Evolutionary conservation across 2,329 filamentous ascomycete species (phyloP).

Genomic region (Tolypocladium inflatum): DNA sequence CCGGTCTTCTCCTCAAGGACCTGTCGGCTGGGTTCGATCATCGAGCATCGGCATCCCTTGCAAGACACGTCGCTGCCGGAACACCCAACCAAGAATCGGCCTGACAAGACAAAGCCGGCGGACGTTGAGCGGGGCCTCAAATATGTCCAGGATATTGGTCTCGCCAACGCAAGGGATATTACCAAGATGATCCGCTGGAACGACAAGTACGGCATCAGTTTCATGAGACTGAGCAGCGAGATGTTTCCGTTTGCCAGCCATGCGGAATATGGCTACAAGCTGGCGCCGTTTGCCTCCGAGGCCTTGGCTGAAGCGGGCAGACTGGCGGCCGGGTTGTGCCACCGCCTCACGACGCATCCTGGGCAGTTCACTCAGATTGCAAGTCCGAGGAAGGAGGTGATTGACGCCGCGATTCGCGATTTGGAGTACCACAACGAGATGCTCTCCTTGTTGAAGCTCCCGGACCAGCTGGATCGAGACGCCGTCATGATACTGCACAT

Average conservation of each 20-base stretch:
- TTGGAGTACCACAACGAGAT: slow-evolving; percentile 83
- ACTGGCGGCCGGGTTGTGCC: slow-evolving; percentile 68
- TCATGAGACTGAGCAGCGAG: slow-evolving; percentile 85
- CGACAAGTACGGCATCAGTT: slow-evolving; percentile 81
- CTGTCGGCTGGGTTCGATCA: slow-evolving; percentile 80
- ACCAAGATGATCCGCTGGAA: slow-evolving; percentile 87
- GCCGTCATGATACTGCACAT: slow-evolving; percentile 94
- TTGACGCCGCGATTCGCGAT: slow-evolving; percentile 68
- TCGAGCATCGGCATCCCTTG: slow-evolving; percentile 80
- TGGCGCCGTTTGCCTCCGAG: slow-evolving; percentile 74
- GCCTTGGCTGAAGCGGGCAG: slow-evolving; percentile 66
- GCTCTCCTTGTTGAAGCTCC: slow-evolving; percentile 66
- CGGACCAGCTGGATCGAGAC: slow-evolving; percentile 69
- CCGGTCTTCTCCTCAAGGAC: slow-evolving; percentile 87
- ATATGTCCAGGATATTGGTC: slow-evolving; percentile 67
- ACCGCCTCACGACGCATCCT: slow-evolving; percentile 82
- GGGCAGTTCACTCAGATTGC: slow-evolving; percentile 90
- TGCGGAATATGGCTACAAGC: slow-evolving; percentile 72
- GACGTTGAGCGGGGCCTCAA: slow-evolving; percentile 56
- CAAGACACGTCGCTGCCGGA: slow-evolving; percentile 65
- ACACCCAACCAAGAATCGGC: slow-evolving; percentile 77
- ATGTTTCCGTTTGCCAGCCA: slow-evolving; percentile 98
- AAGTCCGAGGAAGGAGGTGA: slow-evolving; percentile 68
- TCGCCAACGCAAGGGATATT: slow-evolving; percentile 77
- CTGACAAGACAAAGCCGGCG: slow-evolving; percentile 62